These are phyloP conservation scores for Lavandula angustifolia DNA, from an alignment of 257 asterid genomes.

Conservation along the genomic window DNA sequence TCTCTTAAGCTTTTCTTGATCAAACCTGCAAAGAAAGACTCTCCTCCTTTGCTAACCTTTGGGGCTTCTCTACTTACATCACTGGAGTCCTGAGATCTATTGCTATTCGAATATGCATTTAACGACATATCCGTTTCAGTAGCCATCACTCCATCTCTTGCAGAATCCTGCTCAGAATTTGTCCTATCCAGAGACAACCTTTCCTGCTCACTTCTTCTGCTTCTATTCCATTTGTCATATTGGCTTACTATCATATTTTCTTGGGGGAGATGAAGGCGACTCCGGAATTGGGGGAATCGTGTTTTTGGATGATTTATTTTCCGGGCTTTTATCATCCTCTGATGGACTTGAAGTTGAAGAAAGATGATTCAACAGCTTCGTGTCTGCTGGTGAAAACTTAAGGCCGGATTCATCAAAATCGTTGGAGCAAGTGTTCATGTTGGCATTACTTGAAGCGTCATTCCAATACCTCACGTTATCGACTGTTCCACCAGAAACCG, in stretches of 20 bases:
- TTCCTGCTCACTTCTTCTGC: conserved; percentile 51
- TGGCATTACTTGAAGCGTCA: conserved; percentile 42
- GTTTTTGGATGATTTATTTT: conserved; percentile 37
- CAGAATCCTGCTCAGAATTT: conserved; percentile 56
- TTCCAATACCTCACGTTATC: conserved; percentile 48
- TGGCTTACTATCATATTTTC: conserved; percentile 40
- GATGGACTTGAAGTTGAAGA: conserved; percentile 54
- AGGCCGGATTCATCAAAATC: conserved; percentile 47
- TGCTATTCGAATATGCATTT: conserved; percentile 52
- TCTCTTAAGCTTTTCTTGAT: conserved; percentile 70
- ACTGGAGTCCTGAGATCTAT: conserved; percentile 59
- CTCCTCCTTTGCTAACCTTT: conserved; percentile 62
- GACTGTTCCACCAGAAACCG: conserved; percentile 49
- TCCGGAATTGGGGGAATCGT: conserved; percentile 42
- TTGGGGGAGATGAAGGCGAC: conserved; percentile 45
- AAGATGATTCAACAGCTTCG: conserved; percentile 47
- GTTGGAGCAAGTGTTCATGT: conserved; percentile 38
- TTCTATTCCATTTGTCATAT: conserved; percentile 48
- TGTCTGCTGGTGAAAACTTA: conserved; percentile 40
- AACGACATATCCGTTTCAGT: conserved; percentile 72
- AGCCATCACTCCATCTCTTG: conserved; percentile 54
- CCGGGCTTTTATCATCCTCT: conserved; percentile 52
- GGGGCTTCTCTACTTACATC: conserved; percentile 54
- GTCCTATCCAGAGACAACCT: conserved; percentile 41
- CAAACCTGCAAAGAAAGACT: conserved; percentile 69